Percentiles rank a stretch among this genome's conserved stretches.
phyloP scores from a whole-genome alignment of 2,329 filamentous ascomycete genomes.

The Calonectria honghensis region DNA sequence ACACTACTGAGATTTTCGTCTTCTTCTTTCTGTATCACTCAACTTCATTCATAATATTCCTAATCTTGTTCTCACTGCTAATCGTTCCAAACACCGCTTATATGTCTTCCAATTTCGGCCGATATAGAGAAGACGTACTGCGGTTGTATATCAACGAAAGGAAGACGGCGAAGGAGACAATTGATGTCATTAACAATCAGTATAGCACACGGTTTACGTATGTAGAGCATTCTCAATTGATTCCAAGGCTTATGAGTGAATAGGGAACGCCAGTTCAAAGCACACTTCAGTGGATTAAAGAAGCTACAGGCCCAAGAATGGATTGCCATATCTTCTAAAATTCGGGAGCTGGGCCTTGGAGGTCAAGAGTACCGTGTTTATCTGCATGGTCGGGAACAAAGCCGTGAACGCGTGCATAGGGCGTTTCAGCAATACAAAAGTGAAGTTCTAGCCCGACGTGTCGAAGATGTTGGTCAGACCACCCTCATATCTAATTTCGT shows the following conservation, averaged over 20 bases:
- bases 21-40: not conserved
- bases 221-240: not conserved
- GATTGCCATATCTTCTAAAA: not conserved
- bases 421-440: not conserved
- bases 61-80: not conserved
- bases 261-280: not conserved
- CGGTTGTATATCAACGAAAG: not conserved
- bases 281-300: not conserved
- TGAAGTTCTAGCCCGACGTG: not conserved
- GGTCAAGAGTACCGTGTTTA: not conserved
- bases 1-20: not conserved
- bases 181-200: not conserved
- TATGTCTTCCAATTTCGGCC: not conserved
- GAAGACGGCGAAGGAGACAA: not conserved
- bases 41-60: not conserved
- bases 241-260: not conserved
- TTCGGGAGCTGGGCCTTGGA: not conserved
- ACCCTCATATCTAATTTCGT: not conserved
- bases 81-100: too few relatives aligned
- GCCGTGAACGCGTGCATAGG: not conserved
- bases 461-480: not conserved
- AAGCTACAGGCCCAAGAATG: not conserved
- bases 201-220: not conserved
- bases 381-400: not conserved
- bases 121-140: not conserved